These are phyloP conservation scores for Plectosphaerella cucumerina DNA, from an alignment of 2,329 filamentous ascomycete genomes.

Conservation along the genomic window DNA sequence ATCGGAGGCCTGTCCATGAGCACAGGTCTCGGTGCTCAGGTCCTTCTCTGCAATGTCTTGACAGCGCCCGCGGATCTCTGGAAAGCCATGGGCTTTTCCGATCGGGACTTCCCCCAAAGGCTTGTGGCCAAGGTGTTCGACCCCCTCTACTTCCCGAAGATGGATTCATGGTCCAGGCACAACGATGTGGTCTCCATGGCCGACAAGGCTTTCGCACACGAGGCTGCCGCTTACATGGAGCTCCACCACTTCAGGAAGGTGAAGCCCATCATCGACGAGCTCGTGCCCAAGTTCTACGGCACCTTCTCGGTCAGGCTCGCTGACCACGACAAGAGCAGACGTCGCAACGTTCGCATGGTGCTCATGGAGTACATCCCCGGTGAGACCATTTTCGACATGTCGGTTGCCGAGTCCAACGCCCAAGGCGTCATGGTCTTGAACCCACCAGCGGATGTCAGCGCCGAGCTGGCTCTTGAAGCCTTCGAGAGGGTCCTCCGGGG, in stretches of 20 bases:
- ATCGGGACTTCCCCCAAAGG: not conserved
- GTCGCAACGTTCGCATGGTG: not conserved
- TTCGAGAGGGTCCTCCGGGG: not conserved
- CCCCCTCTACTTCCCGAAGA: not conserved
- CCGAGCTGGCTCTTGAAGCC: not conserved
- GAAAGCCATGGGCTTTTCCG: not conserved
- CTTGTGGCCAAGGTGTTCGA: not conserved
- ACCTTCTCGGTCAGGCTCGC: not conserved
- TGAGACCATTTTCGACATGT: not conserved
- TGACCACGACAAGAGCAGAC: not conserved
- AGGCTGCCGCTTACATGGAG: not conserved
- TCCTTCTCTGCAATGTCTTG: not conserved
- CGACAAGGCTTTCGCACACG: not conserved
- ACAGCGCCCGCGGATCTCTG: not conserved
- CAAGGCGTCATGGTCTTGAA: too few species aligned
- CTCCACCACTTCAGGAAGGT: not conserved
- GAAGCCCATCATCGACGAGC: not conserved
- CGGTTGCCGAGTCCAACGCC: not conserved
- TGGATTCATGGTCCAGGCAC: not conserved
- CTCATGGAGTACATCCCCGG: not conserved
- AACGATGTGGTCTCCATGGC: not conserved
- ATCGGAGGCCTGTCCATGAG: too few species aligned
- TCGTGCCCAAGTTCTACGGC: not conserved
- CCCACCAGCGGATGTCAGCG: too few species aligned
- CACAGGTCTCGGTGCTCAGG: not conserved